Percentiles rank a stretch among this genome's conserved stretches.
These are phyloP conservation scores for Fulvia fulva DNA, from an alignment of 2,329 filamentous ascomycete species.

Conservation along the genomic window DNA sequence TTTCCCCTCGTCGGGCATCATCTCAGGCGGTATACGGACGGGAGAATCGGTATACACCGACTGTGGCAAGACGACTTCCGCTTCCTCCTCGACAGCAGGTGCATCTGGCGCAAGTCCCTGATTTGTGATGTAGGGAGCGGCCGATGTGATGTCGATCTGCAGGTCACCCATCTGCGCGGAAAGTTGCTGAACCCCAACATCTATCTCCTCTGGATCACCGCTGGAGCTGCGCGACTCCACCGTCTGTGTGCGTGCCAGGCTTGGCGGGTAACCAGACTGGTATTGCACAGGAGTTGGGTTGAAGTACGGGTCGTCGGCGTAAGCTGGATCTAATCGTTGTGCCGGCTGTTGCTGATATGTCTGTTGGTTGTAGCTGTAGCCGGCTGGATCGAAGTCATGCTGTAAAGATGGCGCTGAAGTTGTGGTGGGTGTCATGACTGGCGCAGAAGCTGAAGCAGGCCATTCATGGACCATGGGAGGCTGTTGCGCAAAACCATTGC, in stretches of 20 bases:
- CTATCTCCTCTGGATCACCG: slow-evolving; percentile 32
- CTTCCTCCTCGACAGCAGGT: slow-evolving; percentile 64
- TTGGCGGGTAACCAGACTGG: slow-evolving; percentile 18
- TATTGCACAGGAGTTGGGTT: slow-evolving; percentile 12
- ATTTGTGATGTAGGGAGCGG: slow-evolving; percentile 80
- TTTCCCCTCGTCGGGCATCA: slow-evolving; percentile 87
- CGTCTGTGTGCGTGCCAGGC: slow-evolving; percentile 23
- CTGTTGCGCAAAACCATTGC: slow-evolving; percentile 9
- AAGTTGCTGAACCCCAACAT: slow-evolving; percentile 29
- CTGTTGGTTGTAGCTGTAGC: slow-evolving; percentile 11
- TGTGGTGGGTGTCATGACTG: slow-evolving; percentile 7
- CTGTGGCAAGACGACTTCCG: slow-evolving; percentile 65
- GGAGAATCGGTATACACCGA: slow-evolving; percentile 67
- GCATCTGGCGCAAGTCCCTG: slow-evolving; percentile 55
- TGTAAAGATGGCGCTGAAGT: slow-evolving; percentile 18
- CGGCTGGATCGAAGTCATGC: slow-evolving; percentile 15
- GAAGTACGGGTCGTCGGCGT: slow-evolving; percentile 17
- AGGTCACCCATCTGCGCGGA: slow-evolving; percentile 72
- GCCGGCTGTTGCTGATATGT: slow-evolving; percentile 13
- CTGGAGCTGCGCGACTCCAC: slow-evolving; percentile 26
- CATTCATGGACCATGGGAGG: slow-evolving; percentile 21
- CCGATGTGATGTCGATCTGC: slow-evolving; percentile 80
- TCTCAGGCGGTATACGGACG: slow-evolving; percentile 81
- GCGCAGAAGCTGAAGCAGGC: slow-evolving; percentile 7
- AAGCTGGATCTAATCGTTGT: slow-evolving; percentile 13